phyloP scores from a whole-genome alignment of 129 eudicot genomes.

The Tagetes erecta region DNA sequence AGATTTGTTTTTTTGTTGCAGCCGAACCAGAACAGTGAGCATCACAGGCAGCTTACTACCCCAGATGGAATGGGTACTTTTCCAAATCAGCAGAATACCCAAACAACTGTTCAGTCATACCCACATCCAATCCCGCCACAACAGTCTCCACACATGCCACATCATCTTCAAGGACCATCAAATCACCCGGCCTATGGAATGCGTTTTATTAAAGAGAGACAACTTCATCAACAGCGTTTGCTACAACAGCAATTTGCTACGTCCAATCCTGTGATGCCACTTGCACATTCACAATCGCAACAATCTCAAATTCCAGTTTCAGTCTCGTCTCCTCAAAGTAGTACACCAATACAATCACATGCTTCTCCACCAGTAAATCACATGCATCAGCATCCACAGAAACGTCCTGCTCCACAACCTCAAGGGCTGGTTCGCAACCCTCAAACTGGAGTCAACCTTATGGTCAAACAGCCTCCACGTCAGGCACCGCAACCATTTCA shows the following conservation, averaged over 20 bases:
- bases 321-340: conserved; percentile 68
- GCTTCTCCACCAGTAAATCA: conserved; percentile 56
- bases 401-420: conserved; percentile 48
- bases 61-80: conserved; percentile 53
- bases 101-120: conserved; percentile 53
- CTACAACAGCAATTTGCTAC: conserved; percentile 60
- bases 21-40: conserved; percentile 63
- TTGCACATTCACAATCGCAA: conserved; percentile 47
- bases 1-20: conserved; percentile 20
- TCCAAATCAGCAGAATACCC: conserved; percentile 51
- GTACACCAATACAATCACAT: conserved; percentile 57
- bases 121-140: conserved; percentile 66
- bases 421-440: conserved; percentile 53
- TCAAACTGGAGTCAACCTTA: conserved; percentile 52
- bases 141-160: conserved; percentile 61
- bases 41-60: conserved; percentile 55
- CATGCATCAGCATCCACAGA: conserved; percentile 52
- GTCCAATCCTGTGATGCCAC: conserved; percentile 57
- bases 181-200: conserved; percentile 65
- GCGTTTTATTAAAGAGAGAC: conserved; percentile 73
- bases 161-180: conserved; percentile 60
- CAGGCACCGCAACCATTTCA: conserved; percentile 44
- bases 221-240: conserved; percentile 62
- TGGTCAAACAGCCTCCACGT: conserved; percentile 48
- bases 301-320: conserved; percentile 46